Percentiles rank a stretch among this genome's conserved stretches.
These are phyloP conservation scores for Diatrype stigma DNA, from an alignment of 2,329 filamentous ascomycete species.

Conservation along the genomic window DNA sequence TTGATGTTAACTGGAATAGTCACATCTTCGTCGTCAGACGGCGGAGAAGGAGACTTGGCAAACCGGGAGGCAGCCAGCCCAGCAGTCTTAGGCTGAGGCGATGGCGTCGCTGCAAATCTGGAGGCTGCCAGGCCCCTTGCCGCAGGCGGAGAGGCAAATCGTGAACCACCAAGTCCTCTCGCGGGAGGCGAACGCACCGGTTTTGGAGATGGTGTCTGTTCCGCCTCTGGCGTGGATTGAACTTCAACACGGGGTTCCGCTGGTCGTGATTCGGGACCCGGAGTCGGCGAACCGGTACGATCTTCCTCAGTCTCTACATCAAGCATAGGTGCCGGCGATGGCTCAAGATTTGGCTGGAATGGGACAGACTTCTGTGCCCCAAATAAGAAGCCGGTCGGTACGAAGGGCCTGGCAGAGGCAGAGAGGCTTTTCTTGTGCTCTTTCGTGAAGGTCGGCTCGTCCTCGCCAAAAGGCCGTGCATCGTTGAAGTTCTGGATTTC, in stretches of 20 bases:
- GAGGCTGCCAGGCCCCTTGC: constrained; percentile 43
- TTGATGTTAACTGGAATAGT: constrained; percentile 3
- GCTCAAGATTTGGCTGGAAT: constrained; percentile 24
- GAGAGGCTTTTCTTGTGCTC: constrained; percentile 59
- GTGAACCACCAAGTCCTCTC: constrained; percentile 26
- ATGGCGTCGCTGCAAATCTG: constrained; percentile 39
- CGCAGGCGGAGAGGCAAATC: constrained; percentile 29
- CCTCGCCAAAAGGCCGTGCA: constrained; percentile 45
- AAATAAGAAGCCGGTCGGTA: constrained; percentile 34
- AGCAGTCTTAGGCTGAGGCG: constrained; percentile 37
- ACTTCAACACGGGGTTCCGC: constrained; percentile 8
- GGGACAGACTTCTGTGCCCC: constrained; percentile 28
- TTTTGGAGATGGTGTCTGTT: constrained; percentile 16
- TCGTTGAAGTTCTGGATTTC: constrained; percentile 50
- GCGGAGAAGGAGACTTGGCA: constrained; percentile 36
- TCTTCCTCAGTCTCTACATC: constrained; percentile 25
- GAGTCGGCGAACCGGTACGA: constrained; percentile 29
- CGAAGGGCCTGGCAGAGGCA: constrained; percentile 67
- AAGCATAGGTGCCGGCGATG: constrained; percentile 18
- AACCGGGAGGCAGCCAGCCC: constrained; percentile 42
- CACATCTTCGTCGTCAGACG: constrained; percentile 17
- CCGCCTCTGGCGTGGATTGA: constrained; percentile 8
- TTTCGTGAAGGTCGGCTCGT: constrained; percentile 33
- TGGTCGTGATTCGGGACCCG: constrained; percentile 23
- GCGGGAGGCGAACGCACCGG: constrained; percentile 8